These are phyloP conservation scores for Gyrodon lividus DNA, from an alignment of 768 basidiomycete species.

Conservation along the genomic window DNA sequence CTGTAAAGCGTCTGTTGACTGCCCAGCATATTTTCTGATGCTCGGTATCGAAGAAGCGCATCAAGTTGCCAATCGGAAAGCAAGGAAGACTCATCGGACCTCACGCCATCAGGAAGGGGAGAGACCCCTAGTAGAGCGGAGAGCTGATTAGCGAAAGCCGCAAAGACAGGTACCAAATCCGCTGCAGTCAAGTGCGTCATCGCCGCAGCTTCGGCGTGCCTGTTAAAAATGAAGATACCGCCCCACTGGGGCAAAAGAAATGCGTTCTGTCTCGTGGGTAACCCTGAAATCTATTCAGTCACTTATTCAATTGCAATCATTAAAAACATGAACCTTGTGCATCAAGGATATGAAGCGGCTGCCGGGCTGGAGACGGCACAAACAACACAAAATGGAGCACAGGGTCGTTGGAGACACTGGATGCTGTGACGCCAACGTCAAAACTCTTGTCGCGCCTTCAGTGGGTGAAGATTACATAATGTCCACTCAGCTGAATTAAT, in stretches of 20 bases:
- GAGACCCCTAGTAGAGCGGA: slow-evolving; percentile 81
- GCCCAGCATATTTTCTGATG: slow-evolving; percentile 63
- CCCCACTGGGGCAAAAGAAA: slow-evolving; percentile 97
- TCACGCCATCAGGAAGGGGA: slow-evolving; percentile 49
- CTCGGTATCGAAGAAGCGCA: slow-evolving; percentile 66
- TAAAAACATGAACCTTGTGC: slow-evolving; percentile 41
- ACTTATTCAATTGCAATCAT: slow-evolving; percentile 5
- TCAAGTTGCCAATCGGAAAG: slow-evolving; percentile 82
- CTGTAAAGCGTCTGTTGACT: slow-evolving; percentile 76
- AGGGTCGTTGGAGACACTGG: slow-evolving; percentile 89
- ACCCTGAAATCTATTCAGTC: slow-evolving; percentile 37
- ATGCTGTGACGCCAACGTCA: slow-evolving; percentile 52
- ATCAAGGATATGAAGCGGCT: slow-evolving; percentile 69
- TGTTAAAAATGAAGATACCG: slow-evolving; percentile 78
- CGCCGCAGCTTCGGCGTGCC: slow-evolving; percentile 30
- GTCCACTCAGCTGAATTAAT: slow-evolving; percentile 97
- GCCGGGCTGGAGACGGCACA: slow-evolving; percentile 66
- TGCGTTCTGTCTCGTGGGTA: slow-evolving; percentile 50
- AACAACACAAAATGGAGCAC: slow-evolving; percentile 92
- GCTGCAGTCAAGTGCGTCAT: slow-evolving; percentile 33
- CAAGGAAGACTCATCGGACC: slow-evolving; percentile 21
- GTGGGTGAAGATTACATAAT: slow-evolving; percentile 53
- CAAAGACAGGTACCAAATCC: slow-evolving; percentile 54
- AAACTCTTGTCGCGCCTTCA: neutral
- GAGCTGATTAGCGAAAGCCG: slow-evolving; percentile 69